Conservation (phyloP, 805 yeast genomes). For the Metschnikowia similis region DNA sequence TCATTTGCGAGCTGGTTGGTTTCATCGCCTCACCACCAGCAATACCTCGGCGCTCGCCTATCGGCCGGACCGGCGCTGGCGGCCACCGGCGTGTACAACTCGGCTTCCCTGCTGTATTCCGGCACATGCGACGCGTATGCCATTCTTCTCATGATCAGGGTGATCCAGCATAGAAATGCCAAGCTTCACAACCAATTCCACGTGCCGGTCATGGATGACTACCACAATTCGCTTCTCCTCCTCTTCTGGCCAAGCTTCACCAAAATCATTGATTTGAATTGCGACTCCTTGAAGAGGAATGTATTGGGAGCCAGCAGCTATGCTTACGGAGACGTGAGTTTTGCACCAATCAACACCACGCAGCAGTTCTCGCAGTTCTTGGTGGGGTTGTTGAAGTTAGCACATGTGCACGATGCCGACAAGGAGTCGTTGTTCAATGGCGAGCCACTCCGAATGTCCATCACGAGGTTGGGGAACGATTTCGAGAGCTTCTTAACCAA, state of each 20-base stretch:
- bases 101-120: constrained; percentile 30
- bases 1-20: constrained; percentile 44
- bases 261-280: constrained; percentile 67
- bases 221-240: constrained; percentile 60
- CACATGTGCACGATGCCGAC: constrained; percentile 17
- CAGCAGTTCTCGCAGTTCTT: constrained; percentile 74
- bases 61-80: constrained; percentile 13
- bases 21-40: constrained; percentile 34
- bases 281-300: constrained; percentile 62
- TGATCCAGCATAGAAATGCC: constrained; percentile 60
- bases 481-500: constrained; percentile 77
- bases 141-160: constrained; percentile 65
- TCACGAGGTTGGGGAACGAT: constrained; percentile 68
- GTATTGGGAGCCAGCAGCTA: constrained; percentile 19
- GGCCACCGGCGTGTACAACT: neutral
- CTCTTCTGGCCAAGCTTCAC: constrained; percentile 86
- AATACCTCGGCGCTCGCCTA: constrained; percentile 10
- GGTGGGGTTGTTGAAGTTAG: constrained; percentile 63
- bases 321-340: constrained; percentile 15
- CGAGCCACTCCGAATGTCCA: constrained; percentile 72
- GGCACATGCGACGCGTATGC: constrained; percentile 71
- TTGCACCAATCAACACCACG: constrained; percentile 55
- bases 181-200: constrained; percentile 61
- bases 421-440: constrained; percentile 27
- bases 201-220: constrained; percentile 68